A percentile compares a stretch with the other conserved stretches of the same genome.
Evolutionary conservation across 176 grass and related monocot genomes (phyloP).

Genomic region (Puya raimondii): DNA sequence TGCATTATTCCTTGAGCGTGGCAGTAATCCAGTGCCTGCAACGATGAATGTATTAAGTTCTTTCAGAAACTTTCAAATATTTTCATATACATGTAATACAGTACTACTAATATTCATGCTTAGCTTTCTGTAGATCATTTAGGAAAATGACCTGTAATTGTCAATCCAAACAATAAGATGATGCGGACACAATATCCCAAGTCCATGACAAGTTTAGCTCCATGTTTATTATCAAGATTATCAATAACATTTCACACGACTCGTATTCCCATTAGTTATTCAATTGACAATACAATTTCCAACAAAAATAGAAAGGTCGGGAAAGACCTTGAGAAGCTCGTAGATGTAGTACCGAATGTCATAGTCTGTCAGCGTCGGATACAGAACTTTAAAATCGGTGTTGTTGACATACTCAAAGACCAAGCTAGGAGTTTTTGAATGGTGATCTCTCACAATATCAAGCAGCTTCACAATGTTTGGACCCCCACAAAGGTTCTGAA

Average conservation of each 20-base stretch:
- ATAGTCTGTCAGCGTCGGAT: slow-evolving; percentile 91
- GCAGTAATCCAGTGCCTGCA: slow-evolving; percentile 61
- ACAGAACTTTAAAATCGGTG: slow-evolving; percentile 96
- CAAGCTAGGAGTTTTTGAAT: slow-evolving; percentile 92
- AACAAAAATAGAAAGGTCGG: neutral
- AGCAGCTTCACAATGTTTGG: slow-evolving; percentile 86
- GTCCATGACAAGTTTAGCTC: too few species aligned
- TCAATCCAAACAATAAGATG: too few species aligned
- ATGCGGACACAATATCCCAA: too few species aligned
- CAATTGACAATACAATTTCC: too few species aligned
- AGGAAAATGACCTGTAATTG: too few species aligned
- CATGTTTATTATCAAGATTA: too few species aligned
- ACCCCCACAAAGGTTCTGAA: slow-evolving; percentile 94
- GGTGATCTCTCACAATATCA: slow-evolving; percentile 91
- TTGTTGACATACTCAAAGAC: slow-evolving; percentile 98
- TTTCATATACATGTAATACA: neutral
- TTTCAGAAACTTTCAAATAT: neutral
- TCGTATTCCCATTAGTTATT: neutral
- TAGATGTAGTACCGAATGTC: slow-evolving; percentile 98
- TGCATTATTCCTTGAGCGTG: slow-evolving; percentile 70
- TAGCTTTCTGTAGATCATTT: too few species aligned
- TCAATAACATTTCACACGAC: neutral
- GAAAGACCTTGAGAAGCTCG: slow-evolving; percentile 88
- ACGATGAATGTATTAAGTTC: neutral
- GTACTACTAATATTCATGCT: too few species aligned